Base-by-base conservation (phyloP, 2,329 filamentous ascomycete genomes). In the Lojkania enalia region DNA sequence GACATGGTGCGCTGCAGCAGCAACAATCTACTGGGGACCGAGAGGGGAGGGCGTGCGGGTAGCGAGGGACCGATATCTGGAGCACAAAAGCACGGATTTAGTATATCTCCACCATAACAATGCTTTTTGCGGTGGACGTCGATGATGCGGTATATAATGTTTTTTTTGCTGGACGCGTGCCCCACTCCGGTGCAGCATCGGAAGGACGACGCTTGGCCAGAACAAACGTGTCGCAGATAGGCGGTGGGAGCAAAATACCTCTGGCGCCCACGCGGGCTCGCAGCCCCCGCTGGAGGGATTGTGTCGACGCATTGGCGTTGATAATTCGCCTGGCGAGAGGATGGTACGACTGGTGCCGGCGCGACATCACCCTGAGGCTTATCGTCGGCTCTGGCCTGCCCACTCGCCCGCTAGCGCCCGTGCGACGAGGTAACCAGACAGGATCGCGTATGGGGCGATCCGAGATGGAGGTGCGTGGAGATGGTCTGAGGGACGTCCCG, bases 1-100 rank as follows among this genome's bases (percentile, higher is more conserved):
- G 75, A 71, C 72, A 80, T 74, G 57, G 63, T 72, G 57, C 74
- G 73, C 35, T 25, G 52, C 49, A 15, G 41, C 37, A 27, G 40
- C 9, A 27, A 37, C 12, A 37, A 44, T 42, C 35, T 12, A 21
- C 6, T 19, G 16, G 19, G n/a, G 6, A 23, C 35, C 25, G 25
- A 36, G 36, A 3, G 32, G 20, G 30, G 23, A 37, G 21, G 29
- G 40, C 27, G 16, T 20, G 55, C 56, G 50, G 58, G 25, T n/a
- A 33, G 52, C 46, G 39, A 42, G 33, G 39, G 38, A 42, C 42
- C 44, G 51, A 43, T 39, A 35, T 46, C 42, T 51, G 42, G 36
- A 36, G 33, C 46, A 35, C 42, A 54, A 30, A 45, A 48, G 38
- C 48, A 43, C 32, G 29, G 35, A 14, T 48, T 45, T 44, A 39